Percentiles rank a stretch among this genome's conserved stretches.
These are phyloP conservation scores for Nidularia sp. DNA, from an alignment of 768 basidiomycete species.

Conservation along the genomic window DNA sequence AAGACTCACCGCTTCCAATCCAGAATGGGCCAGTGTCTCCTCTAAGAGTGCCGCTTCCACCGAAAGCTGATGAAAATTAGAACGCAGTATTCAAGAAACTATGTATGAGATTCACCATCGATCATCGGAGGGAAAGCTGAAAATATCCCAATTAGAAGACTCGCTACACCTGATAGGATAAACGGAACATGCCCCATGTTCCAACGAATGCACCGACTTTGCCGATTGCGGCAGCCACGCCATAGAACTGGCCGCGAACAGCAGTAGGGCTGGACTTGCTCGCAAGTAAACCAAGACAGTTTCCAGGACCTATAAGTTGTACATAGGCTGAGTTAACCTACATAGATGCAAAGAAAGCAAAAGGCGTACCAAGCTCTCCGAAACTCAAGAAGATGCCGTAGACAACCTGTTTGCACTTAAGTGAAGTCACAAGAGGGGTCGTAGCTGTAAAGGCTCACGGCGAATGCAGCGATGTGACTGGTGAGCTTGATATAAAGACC, in stretches of 20 bases:
- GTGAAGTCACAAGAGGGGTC: background rate
- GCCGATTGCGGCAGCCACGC: slow-evolving; percentile 79
- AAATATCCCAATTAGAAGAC: background rate
- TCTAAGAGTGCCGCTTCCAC: slow-evolving; percentile 41
- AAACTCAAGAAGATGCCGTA: slow-evolving; percentile 91
- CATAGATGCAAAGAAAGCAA: background rate
- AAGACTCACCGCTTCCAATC: slow-evolving; percentile 63
- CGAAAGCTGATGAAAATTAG: slow-evolving; percentile 46
- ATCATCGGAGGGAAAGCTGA: slow-evolving; percentile 69
- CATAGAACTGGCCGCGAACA: slow-evolving; percentile 83
- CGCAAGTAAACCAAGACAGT: slow-evolving; percentile 82
- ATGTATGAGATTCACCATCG: slow-evolving; percentile 30
- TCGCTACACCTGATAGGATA: background rate
- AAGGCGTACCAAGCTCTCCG: slow-evolving; percentile 69
- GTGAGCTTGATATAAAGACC: slow-evolving; percentile 71
- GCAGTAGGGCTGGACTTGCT: slow-evolving; percentile 85
- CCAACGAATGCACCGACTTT: slow-evolving; percentile 84
- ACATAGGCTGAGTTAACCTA: slow-evolving; percentile 1
- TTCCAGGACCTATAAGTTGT: slow-evolving; percentile 60
- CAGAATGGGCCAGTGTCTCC: slow-evolving; percentile 87
- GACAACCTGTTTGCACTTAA: slow-evolving; percentile 44
- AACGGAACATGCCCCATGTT: slow-evolving; percentile 59
- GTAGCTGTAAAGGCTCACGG: slow-evolving; percentile 34
- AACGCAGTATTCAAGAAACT: slow-evolving; percentile 2
- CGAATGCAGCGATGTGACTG: slow-evolving; percentile 67